These are phyloP conservation scores for Russula abietina DNA, from an alignment of 768 basidiomycete species.

Conservation along the genomic window DNA sequence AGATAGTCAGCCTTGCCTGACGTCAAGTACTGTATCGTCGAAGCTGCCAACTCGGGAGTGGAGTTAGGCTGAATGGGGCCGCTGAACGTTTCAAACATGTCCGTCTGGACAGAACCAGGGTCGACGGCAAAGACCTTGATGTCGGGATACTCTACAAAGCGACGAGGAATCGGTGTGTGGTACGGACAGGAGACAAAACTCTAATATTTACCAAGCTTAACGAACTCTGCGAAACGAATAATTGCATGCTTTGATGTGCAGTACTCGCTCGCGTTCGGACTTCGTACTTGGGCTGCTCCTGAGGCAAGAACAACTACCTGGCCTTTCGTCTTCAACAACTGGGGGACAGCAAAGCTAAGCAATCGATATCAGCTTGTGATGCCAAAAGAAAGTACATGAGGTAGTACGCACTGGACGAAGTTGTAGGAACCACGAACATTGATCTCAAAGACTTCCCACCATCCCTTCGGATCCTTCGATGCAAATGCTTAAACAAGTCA, in stretches of 20 bases:
- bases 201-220: slow-evolving; percentile 3
- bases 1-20: slow-evolving; percentile 11
- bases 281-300: background rate
- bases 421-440: slow-evolving; percentile 18
- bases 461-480: slow-evolving; percentile 7
- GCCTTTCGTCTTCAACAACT: slow-evolving; percentile 11
- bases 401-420: slow-evolving; percentile 5
- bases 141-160: slow-evolving; percentile 3
- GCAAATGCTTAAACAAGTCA: background rate
- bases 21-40: slow-evolving; percentile 6
- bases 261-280: slow-evolving; percentile 11
- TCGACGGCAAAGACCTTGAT: slow-evolving; percentile 3
- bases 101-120: background rate
- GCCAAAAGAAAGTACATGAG: background rate
- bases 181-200: background rate
- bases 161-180: background rate
- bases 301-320: background rate
- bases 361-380: background rate
- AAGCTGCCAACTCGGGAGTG: background rate
- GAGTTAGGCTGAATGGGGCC: background rate
- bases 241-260: slow-evolving; percentile 12
- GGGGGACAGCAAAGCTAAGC: slow-evolving; percentile 4
- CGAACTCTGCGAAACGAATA: slow-evolving; percentile 8
- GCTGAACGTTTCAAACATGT: background rate
- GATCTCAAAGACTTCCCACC: slow-evolving; percentile 19